Percentiles rank a stretch among this genome's conserved stretches.
phyloP scores from a whole-genome alignment of 805 yeast species.

The Ogataea degrootiae region DNA sequence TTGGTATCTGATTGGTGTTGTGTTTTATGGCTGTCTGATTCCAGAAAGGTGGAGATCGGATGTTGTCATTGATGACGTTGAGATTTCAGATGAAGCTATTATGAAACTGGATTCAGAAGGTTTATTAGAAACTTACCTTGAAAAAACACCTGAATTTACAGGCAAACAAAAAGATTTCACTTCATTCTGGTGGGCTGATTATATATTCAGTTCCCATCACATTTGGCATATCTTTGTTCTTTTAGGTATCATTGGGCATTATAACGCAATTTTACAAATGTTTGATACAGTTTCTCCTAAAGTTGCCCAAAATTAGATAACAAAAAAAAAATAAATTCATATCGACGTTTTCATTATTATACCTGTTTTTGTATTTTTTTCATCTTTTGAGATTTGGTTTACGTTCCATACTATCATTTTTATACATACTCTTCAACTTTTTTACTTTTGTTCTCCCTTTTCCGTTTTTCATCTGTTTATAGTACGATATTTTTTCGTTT shows the following conservation, averaged over 20 bases:
- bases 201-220: slow-evolving; percentile 73
- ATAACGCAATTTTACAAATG: slow-evolving; percentile 71
- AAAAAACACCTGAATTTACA: slow-evolving; percentile 34
- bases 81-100: slow-evolving; percentile 30
- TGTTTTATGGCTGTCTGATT: slow-evolving; percentile 78
- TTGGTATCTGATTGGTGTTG: slow-evolving; percentile 79
- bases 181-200: slow-evolving; percentile 83
- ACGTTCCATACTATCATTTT: too few species aligned
- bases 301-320: neutral
- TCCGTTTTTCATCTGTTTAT: too few species aligned
- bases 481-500: too few species aligned
- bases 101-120: slow-evolving; percentile 26
- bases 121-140: slow-evolving; percentile 34
- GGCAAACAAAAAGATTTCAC: slow-evolving; percentile 33
- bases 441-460: too few species aligned
- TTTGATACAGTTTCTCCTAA: slow-evolving; percentile 31
- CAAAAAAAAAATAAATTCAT: too few species aligned
- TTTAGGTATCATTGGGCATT: slow-evolving; percentile 86
- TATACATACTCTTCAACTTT: too few species aligned
- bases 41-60: slow-evolving; percentile 88
- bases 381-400: too few species aligned
- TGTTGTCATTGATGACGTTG: slow-evolving; percentile 46
- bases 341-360: too few species aligned
- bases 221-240: slow-evolving; percentile 93
- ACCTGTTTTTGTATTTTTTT: neutral